Evolutionary conservation across 2,329 filamentous ascomycete species (phyloP), one percentile per base, ranked within the genome.

Genomic region (Talaromyces sp.): DNA sequence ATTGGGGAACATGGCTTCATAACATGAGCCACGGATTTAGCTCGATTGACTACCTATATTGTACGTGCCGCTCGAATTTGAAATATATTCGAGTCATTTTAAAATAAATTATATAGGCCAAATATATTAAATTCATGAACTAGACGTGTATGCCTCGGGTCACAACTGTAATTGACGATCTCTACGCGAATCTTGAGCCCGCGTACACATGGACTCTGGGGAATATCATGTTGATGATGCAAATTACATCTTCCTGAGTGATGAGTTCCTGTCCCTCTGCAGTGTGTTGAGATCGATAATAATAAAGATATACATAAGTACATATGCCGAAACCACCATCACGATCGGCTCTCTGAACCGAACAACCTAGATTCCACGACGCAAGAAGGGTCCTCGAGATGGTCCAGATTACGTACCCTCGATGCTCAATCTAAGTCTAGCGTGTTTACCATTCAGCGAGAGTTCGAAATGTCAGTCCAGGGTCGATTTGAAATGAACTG

Each of bases 291-390:
- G 28, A 33, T 33, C 37, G 50, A 54, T 12, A 35, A 35, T 35
- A 14, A 54, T 35, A 21, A 54, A 23, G 28, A 35, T 11, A 54
- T 1, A 44, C 14, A 46, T 54, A 21, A 21, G 5, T 54, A 54
- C 9, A 14, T 54, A 54, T 54, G 28, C 9, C 35, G 48, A 35
- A 54, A 54, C 48, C 18, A 21, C 31, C 50, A 21, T 37, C 50
- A 60, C 25, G 44, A 60, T 60, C 58, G 44, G 58, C 44, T 58
- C 39, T n/a, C 58, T 44, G 58, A 52, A 28, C 58, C 58, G 58
- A 60, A n/a, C 18, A 50, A 39, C 14, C 28, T 46, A 28, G 46
- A 48, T 54, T 35, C 28, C 48, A 21, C 31, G 28, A 54, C 25
- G 16, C 28, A 54, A 33, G 50, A 35, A 35, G 31, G 31, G 5